Conservation (phyloP, 1,284 basidiomycete species). For the Amylostereum areolatum region DNA sequence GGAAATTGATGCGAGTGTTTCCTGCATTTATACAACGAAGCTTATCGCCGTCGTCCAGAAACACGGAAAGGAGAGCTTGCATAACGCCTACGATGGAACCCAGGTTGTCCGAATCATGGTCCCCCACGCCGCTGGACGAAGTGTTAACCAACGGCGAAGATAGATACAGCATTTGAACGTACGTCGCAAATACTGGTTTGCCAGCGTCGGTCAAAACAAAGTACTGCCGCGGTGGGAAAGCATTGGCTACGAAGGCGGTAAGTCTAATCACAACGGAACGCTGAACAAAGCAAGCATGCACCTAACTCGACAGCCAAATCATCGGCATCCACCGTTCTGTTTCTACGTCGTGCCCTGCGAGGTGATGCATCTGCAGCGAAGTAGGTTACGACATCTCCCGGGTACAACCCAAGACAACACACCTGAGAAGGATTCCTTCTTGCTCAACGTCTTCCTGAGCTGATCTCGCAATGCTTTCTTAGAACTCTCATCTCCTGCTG, state of each 20-base stretch:
- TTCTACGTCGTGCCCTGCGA: slow-evolving; percentile 12
- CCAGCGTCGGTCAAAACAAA: slow-evolving; percentile 93
- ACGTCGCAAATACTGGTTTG: slow-evolving; percentile 90
- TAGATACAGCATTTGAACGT: slow-evolving; percentile 13
- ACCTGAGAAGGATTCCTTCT: slow-evolving; percentile 34
- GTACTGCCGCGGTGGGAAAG: slow-evolving; percentile 71
- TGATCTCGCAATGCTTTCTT: slow-evolving; percentile 66
- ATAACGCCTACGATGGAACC: slow-evolving; percentile 88
- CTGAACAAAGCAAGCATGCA: slow-evolving; percentile 5
- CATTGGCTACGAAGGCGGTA: slow-evolving; percentile 21
- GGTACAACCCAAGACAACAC: not conserved
- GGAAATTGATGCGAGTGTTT: slow-evolving; percentile 74
- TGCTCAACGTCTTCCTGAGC: slow-evolving; percentile 57
- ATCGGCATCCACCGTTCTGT: slow-evolving; percentile 18
- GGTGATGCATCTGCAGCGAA: slow-evolving; percentile 9
- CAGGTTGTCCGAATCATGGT: slow-evolving; percentile 53
- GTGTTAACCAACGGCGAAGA: slow-evolving; percentile 4
- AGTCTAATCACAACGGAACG: not conserved
- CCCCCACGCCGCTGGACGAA: slow-evolving; percentile 39
- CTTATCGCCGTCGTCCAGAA: slow-evolving; percentile 82
- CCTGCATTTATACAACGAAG: slow-evolving; percentile 76
- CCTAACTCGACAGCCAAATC: slow-evolving; percentile 23
- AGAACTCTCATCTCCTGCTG: slow-evolving; percentile 44
- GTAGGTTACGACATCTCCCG: slow-evolving; percentile 5
- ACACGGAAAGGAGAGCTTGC: slow-evolving; percentile 92